Evolutionary conservation across 805 yeast species (phyloP), one percentile per base, ranked within the genome.

Genomic region (Wickerhamomyces bovis): DNA sequence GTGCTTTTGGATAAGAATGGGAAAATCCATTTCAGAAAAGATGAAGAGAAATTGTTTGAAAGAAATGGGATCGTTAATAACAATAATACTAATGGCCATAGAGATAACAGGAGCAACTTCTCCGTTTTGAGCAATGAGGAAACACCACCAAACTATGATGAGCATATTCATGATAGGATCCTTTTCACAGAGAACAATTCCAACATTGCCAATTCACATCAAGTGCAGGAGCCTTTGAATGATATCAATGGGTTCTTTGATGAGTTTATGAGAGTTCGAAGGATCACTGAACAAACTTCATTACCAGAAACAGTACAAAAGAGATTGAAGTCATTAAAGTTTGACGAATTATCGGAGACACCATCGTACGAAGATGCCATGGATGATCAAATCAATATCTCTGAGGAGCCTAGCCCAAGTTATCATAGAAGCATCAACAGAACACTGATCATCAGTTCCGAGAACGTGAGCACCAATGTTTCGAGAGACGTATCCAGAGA

Each of bases 301-400:
- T 6, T 23, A 23, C 31, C 22, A 3, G 22, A 18, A 12, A 20
- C 38, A 15, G 18, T 36, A 38, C 20, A 48, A 42, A 35, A 47
- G 43, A 31, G 44, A 40, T n/a, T 41, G 15, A 51, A 48, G 12
- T 55, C 49, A 10, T 52, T 65, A 53, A 69, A 72, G 36, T 53
- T 66, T 15, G 62, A 62, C 6, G 58, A 69, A 3, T 54, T 85
- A 44, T 78, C 83, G 7, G 68, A 77, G 35, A 94, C 87, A 10
- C 96, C 96, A 0, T 76, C 90, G 0, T 89, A 89, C 63, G 72
- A 70, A 6, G 81, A 87, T 38, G 95, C 96, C 0, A 62, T 87
- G 53, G 75, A 76, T 52, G 36, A 33, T 13, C 36, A 33, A 15
- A 33, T 70, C 31, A 72, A 68, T 3, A 67, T 64, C 13, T 33